Evolutionary conservation across 2,329 filamentous ascomycete species (phyloP), one percentile per base, ranked within the genome.

Genomic region (Aspergillus alliaceus): DNA sequence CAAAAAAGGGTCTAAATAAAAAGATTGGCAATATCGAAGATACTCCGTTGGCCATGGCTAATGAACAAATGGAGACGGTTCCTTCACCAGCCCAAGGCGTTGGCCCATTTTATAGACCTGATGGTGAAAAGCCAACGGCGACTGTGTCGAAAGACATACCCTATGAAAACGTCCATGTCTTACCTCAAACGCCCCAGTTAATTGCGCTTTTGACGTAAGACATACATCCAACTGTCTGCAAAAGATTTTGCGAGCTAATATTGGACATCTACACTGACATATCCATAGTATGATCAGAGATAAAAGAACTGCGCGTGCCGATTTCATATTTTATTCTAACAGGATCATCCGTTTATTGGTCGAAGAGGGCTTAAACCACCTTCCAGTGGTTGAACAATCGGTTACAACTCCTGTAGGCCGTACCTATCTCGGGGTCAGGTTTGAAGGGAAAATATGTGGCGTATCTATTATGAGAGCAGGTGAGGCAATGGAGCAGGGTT

Each of bases 261-360:
- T 32, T 53, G 51, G 29, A 44, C 18, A 51, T 31, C 15, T n/a
- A 20, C 2, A 49, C 60, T 62, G 15, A 64, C 50, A 34, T 14
- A 31, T 37, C 56, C 53, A 62, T 69, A 98, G 93, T 61, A 97
- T 97, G 84, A 98, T 99, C 72, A 89, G 95, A 67, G 92, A 96
- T 76, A 90, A 90, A 75, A 85, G 89, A 65, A 99, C 95, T 6
- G 86, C 89, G 56, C 90, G 95, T 58, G 95, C 92, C 61, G 95
- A 99, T 76, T 99, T 99, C 75, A 97, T 99, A 72, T 99, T 99
- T 79, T 96, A 98, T 80, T 96, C 93, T 42, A 99, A 99, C 78
- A 87, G 95, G 59, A 98, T 99, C 74, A 98, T 98, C 74, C 91
- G 95, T 31, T 83, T 99, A 40, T 84, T 99, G 6, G 95, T 99